Evolutionary conservation across 2,329 filamentous ascomycete genomes (phyloP).

Genomic region (Pseudocercospora crystallina): DNA sequence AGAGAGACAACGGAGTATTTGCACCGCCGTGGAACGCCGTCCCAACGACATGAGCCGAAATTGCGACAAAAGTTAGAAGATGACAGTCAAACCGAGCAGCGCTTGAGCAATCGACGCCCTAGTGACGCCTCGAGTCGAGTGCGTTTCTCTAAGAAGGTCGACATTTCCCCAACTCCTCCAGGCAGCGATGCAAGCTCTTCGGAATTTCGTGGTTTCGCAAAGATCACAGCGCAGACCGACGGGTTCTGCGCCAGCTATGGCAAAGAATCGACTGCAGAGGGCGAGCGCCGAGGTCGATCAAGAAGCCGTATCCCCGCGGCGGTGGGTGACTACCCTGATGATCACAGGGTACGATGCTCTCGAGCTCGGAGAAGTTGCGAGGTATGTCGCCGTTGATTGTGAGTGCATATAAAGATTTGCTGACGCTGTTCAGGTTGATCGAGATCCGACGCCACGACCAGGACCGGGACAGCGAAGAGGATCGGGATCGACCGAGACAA

Average conservation of each 20-base stretch:
- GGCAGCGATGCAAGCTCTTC: constrained; percentile 32
- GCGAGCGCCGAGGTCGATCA: constrained; percentile 26
- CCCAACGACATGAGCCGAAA: not conserved
- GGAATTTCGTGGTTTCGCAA: constrained; percentile 24
- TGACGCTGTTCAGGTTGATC: not conserved
- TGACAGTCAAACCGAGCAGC: not conserved
- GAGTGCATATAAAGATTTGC: no score
- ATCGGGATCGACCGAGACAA: constrained; percentile 14
- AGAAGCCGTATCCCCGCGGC: constrained; percentile 9
- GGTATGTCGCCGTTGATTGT: no score
- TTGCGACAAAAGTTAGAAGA: not conserved
- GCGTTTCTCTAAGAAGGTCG: constrained; percentile 34
- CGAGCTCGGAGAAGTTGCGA: no score
- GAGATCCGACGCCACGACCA: not conserved
- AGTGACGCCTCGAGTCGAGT: constrained; percentile 28
- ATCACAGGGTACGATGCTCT: no score
- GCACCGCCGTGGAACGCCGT: constrained; percentile 1
- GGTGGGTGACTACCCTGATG: no score
- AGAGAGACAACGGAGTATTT: constrained; percentile 13
- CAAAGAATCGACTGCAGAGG: constrained; percentile 23
- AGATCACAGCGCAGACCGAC: constrained; percentile 1
- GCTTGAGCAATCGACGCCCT: constrained; percentile 4
- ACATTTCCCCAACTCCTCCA: constrained; percentile 35
- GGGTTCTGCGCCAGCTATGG: constrained; percentile 13
- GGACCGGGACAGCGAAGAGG: not conserved